Percentiles rank a stretch among this genome's conserved stretches.
Evolutionary conservation across 2,329 filamentous ascomycete species (phyloP).

Genomic region (Acarospora socialis): DNA sequence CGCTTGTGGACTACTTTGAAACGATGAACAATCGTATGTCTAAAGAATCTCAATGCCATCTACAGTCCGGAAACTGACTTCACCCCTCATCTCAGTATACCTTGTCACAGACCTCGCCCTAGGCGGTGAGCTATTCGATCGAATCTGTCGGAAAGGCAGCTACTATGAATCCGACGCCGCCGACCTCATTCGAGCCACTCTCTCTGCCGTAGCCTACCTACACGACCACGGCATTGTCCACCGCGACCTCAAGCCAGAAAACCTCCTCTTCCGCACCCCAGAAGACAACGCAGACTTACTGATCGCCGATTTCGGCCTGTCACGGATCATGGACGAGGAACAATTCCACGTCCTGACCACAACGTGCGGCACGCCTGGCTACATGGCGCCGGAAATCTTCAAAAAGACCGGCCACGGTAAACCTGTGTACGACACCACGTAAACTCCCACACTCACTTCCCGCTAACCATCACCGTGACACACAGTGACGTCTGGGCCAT

Average conservation of each 20-base stretch:
- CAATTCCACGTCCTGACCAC: constrained; percentile 96
- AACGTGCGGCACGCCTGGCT: constrained; percentile 92
- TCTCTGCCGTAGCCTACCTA: constrained; percentile 95
- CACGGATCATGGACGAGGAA: constrained; percentile 96
- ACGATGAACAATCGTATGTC: constrained; percentile 85
- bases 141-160: constrained; percentile 94
- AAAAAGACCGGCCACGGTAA: constrained; percentile 97
- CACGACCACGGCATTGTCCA: constrained; percentile 98
- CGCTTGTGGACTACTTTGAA: constrained; percentile 96
- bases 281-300: constrained; percentile 95
- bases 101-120: constrained; percentile 93
- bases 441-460: not conserved
- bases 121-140: constrained; percentile 92
- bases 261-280: constrained; percentile 87
- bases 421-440: constrained; percentile 51
- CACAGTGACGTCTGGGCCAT: constrained; percentile 84
- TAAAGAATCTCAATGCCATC: not conserved
- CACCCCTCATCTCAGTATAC: constrained; percentile 47
- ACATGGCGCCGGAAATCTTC: constrained; percentile 99
- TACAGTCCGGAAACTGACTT: not conserved
- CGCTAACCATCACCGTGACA: constrained; percentile 1
- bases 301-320: constrained; percentile 93
- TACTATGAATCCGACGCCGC: constrained; percentile 97
- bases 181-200: constrained; percentile 82
- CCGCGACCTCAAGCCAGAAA: constrained; percentile 94